Base-by-base conservation (phyloP, 768 basidiomycete species). In the Amanita rubescens region DNA sequence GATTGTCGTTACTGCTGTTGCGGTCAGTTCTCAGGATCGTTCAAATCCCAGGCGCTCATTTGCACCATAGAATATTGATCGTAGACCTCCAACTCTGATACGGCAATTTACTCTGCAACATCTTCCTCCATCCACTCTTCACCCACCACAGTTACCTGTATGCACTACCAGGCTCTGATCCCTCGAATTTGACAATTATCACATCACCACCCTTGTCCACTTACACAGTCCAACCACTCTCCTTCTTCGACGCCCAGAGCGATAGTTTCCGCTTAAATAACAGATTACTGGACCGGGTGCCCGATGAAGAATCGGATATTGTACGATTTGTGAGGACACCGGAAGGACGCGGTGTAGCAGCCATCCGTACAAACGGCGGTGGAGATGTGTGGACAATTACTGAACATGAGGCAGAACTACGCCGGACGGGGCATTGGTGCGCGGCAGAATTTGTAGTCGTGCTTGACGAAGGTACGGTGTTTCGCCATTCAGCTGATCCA, bases 31-130 rank as follows among this genome's bases (percentile, higher is more conserved):
- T 24, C 24, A 9, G 11, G 7, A 1, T n/a, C 19, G 17, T 22
- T 11, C 25, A 57, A 5, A 48, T 42, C 30, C 25, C 14, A 27
- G 41, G 22, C 51, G 53, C 20, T 59, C 25, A 41, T 55, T 25
- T 19, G 44, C 50, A 33, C 38, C 41, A 30, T 58, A 94, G 93
- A 92, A 95, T 67, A 82, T 96, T 58, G 93, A 95, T 62, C 77
- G 87, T 14, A 80, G 85, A 59, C 94, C 94, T 6, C 94, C 94
- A 8, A 91, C 89, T 2, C 73, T 93, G 3, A 72, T 92, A 25
- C 80, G 78, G 61, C 84, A 86, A 55, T 87, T 90, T 65, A 82
- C 79, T 2, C 68, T 93, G 17, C 81, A 88, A 42, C 83, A 87
- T 54, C 78, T 80, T 0, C 72, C 71, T 14, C 75, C 84, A 14